Base-by-base conservation (phyloP, 495 filamentous ascomycete species). In the Xylaria curta region DNA sequence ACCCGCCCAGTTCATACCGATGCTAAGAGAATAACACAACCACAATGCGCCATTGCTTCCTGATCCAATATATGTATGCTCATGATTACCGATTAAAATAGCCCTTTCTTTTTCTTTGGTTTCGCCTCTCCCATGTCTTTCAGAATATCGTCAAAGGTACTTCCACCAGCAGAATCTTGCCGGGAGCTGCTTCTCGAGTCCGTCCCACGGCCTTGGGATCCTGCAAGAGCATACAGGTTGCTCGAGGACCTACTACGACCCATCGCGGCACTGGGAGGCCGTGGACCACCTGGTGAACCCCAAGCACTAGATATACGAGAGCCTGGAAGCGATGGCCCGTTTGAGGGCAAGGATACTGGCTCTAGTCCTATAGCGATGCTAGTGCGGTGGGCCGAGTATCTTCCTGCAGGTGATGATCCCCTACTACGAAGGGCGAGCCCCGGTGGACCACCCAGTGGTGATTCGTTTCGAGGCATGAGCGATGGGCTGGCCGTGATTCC, bases 81-180 rank as follows among this genome's bases (percentile, higher is more conserved):
- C 73, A 42, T 75, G 17, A 77, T 67, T 40, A 36, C 54, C 42
- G 13, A 26, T 46, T 69, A 85, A 69, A 84, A 84, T 40, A 82
- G 75, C 9, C 76, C 76, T 71, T 80, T 83, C 77, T 85, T 86
- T 77, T 82, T 81, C 78, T 82, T 82, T 62, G 77, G 78, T 49
- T 77, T 73, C 21, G 61, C 12, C 33, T 66, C 69, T 53, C 81
- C 80, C 78, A 86, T 85, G n/a, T 81, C 82, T 62, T 85, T 86
- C n/a, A 91, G 75, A 66, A 91, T 91, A 67, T 89, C 87, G 77
- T 91, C 89, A 80, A 91, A 91, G n/a, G 88, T 91, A 75, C 85
- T 88, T 12, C 77, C 82, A 6, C 77, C 81, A 13, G 72, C 71
- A 12, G 74, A 71, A 81, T 88, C 79, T 82, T 88, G 47, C 70